Evolutionary conservation across 2,329 filamentous ascomycete genomes (phyloP).

Genomic region (Curvularia verruculosa): DNA sequence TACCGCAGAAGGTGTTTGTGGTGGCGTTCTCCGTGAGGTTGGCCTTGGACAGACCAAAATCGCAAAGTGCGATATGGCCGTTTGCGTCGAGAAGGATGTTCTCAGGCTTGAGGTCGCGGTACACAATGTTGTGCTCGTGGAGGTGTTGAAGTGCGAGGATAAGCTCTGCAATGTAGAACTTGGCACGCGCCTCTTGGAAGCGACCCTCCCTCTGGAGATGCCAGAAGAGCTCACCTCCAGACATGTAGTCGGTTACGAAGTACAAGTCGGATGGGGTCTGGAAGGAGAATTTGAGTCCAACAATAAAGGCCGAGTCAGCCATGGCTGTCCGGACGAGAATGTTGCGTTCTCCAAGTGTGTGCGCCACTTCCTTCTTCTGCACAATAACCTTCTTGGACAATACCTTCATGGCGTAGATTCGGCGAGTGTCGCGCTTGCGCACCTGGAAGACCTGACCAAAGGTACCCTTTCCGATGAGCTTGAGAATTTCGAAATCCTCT

Average conservation of each 20-base stretch:
- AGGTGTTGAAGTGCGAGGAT: conserved; percentile 94
- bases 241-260: conserved; percentile 99
- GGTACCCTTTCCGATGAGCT: conserved; percentile 96
- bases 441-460: conserved; percentile 99
- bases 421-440: conserved; percentile 91
- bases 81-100: conserved; percentile 97
- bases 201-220: conserved; percentile 96
- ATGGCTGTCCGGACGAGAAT: conserved; percentile 96
- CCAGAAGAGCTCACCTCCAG: conserved; percentile 97
- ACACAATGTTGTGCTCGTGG: conserved; percentile 96
- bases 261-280: conserved; percentile 97
- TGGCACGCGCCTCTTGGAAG: conserved; percentile 91
- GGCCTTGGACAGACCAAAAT: conserved; percentile 96
- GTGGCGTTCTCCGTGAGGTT: conserved; percentile 97
- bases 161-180: conserved; percentile 98
- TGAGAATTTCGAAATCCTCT: conserved; percentile 93
- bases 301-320: conserved; percentile 95
- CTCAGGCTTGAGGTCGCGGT: conserved; percentile 95
- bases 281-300: conserved; percentile 97
- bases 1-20: conserved; percentile 98
- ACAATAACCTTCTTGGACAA: conserved; percentile 99
- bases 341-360: conserved; percentile 95
- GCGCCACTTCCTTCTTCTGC: conserved; percentile 98
- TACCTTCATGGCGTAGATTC: conserved; percentile 99
- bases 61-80: conserved; percentile 95